A percentile compares a stretch with the other conserved stretches of the same genome.
phyloP scores from a whole-genome alignment of 2,329 filamentous ascomycete genomes.

The Penicillium sp. region DNA sequence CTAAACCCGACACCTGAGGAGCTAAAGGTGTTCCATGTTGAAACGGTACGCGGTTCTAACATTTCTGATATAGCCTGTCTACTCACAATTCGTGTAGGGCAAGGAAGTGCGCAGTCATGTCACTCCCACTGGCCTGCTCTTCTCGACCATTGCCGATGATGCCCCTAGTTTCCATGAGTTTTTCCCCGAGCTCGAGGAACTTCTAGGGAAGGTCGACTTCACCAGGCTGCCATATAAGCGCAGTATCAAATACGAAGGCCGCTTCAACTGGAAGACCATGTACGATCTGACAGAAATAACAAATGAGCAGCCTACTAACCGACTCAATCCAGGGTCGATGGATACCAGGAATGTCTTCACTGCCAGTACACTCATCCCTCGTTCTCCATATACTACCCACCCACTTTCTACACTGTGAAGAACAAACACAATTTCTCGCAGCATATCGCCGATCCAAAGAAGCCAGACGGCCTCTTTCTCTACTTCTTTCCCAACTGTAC shows the following conservation, averaged over 20 bases:
- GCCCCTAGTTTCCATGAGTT: conserved; percentile 50
- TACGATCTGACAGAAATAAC: conserved; percentile 21
- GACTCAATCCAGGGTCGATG: conserved; percentile 45
- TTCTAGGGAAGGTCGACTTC: conserved; percentile 51
- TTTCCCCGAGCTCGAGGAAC: conserved; percentile 49
- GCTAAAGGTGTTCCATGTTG: conserved; percentile 37
- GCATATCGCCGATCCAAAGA: conserved; percentile 52
- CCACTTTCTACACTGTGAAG: conserved; percentile 52
- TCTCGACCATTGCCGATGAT: conserved; percentile 47
- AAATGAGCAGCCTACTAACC: background rate
- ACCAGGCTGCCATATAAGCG: conserved; percentile 49
- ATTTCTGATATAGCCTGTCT: background rate
- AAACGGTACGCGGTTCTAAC: conserved; percentile 25
- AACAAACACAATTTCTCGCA: conserved; percentile 54
- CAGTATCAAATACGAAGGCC: conserved; percentile 52
- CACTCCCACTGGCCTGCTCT: conserved; percentile 51
- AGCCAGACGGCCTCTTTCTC: conserved; percentile 51
- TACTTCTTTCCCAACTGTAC: conserved; percentile 57
- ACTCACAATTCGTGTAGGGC: conserved; percentile 10
- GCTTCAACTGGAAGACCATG: conserved; percentile 59
- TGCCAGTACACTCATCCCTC: conserved; percentile 56
- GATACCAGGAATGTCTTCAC: conserved; percentile 56
- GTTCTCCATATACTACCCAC: conserved; percentile 52
- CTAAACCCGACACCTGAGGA: conserved; percentile 30
- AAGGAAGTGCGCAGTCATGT: conserved; percentile 35